Percentiles rank a stretch among this genome's conserved stretches.
Conservation (phyloP, 1,284 basidiomycete species). For the Austroboletus novae-zelandiae region DNA sequence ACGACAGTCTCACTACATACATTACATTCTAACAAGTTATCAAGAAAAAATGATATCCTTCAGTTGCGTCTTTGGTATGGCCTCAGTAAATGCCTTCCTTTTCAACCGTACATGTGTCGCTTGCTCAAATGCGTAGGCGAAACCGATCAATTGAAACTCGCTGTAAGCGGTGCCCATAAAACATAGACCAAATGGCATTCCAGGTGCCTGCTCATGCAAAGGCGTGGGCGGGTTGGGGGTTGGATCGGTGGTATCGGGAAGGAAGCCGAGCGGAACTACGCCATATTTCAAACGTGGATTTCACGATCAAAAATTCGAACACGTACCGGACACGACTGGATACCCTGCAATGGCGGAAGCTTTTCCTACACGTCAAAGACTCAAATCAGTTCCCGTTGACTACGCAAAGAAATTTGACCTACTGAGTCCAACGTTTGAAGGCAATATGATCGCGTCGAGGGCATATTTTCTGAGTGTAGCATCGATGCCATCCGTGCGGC, state of each 20-base stretch:
- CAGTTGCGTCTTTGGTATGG: conserved; percentile 26
- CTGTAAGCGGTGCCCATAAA: conserved; percentile 52
- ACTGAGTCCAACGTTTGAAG: conserved; percentile 30
- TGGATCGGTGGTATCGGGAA: conserved; percentile 28
- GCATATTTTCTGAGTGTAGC: conserved; percentile 39
- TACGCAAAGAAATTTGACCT: background rate
- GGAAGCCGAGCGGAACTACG: conserved; percentile 49
- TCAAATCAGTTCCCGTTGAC: background rate
- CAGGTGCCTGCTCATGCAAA: conserved; percentile 35
- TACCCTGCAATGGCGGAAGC: conserved; percentile 27
- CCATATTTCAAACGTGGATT: background rate
- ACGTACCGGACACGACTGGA: conserved; percentile 24
- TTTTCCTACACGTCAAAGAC: conserved; percentile 13
- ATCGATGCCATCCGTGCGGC: conserved; percentile 45
- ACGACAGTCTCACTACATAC: too few relatives aligned
- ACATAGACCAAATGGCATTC: conserved; percentile 48
- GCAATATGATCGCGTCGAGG: conserved; percentile 45
- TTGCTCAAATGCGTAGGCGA: conserved; percentile 56
- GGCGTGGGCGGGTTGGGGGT: conserved; percentile 32
- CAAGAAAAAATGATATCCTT: conserved; percentile 12
- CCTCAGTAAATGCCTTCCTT: conserved; percentile 23
- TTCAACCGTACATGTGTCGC: conserved; percentile 45
- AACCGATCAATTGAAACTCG: conserved; percentile 46
- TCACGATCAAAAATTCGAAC: background rate
- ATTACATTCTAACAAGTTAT: too few relatives aligned